Base-by-base conservation (phyloP, 805 yeast species). In the Barnettozyma siamensis region DNA sequence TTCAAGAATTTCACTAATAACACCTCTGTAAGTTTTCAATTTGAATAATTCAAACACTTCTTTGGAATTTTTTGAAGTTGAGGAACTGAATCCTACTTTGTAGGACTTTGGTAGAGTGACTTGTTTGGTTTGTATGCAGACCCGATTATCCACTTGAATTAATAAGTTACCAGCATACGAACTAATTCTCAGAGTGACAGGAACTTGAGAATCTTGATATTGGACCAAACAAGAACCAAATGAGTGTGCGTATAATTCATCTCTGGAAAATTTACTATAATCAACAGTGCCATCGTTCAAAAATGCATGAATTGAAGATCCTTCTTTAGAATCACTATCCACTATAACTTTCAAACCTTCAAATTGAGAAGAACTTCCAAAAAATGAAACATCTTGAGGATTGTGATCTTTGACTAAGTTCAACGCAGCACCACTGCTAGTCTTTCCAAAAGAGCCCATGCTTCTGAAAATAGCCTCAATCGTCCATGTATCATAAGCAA, bases 191-290 rank as follows among this genome's bases (percentile, higher is more conserved):
- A 83, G 40, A 1, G 85, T 80, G 19, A 75, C 65, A 10, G 94
- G 94, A 6, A 83, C 85, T 46, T 76, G 75, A 0, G 87, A 76
- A 50, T 78, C 80, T 57, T 83, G 81, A 50, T 75, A 84, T 9
- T 67, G 65, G 49, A 79, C 58, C n/a, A 65, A 59, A 62, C 87
- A 80, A 11, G 74, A 67, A 1, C 82, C 83, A 47, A 80, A 64
- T 0, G 76, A 57, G 29, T 54, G 45, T 3, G 55, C 52, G 41
- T 65, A 61, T 9, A 64, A 40, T 4, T 51, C 53, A 3, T 52
- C 49, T 2, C 46, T 46, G 3, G n/a, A 13, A 1, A 24, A 12
- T 35, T 59, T 58, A 33, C 66, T 54, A 11, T 65, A 55, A 10
- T 58, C 59, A 21, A 62, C 60, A 0, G 75, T 44, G 1, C 84